Conservation (phyloP, 345 rosid species). For the Limnanthes douglasii region DNA sequence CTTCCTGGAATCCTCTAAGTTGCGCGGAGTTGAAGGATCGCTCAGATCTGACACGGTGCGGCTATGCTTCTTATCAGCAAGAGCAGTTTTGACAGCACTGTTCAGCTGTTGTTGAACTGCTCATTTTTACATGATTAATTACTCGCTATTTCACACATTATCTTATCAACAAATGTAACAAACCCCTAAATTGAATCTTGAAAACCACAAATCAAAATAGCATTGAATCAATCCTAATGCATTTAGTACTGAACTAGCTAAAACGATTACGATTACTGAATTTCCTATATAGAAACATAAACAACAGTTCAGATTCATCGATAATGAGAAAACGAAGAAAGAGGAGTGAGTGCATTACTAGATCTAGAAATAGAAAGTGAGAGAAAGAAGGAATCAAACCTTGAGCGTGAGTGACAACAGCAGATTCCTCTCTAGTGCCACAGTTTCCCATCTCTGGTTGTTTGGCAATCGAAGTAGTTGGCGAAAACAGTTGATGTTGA, state of each 20-base stretch:
- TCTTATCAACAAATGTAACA: background rate
- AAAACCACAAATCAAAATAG: background rate
- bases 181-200: background rate
- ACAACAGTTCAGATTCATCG: background rate
- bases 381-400: constrained; percentile 16
- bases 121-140: background rate
- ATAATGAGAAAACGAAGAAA: constrained; percentile 6
- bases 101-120: constrained; percentile 69
- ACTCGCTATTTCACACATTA: background rate
- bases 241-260: background rate
- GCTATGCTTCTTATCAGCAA: constrained; percentile 37
- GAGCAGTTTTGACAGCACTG: constrained; percentile 19
- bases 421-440: constrained; percentile 92
- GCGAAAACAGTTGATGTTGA: too few species aligned
- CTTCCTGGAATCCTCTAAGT: constrained; percentile 48
- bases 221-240: background rate
- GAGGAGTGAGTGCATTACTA: background rate
- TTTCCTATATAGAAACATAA: background rate
- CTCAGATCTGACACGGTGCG: constrained; percentile 89
- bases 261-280: background rate
- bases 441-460: constrained; percentile 98
- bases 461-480: too few species aligned
- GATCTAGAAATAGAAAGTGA: constrained; percentile 9
- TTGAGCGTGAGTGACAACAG: constrained; percentile 73
- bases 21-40: constrained; percentile 58